phyloP scores from a whole-genome alignment of 306 rosid species.

The Pachyrhizus erosus region DNA sequence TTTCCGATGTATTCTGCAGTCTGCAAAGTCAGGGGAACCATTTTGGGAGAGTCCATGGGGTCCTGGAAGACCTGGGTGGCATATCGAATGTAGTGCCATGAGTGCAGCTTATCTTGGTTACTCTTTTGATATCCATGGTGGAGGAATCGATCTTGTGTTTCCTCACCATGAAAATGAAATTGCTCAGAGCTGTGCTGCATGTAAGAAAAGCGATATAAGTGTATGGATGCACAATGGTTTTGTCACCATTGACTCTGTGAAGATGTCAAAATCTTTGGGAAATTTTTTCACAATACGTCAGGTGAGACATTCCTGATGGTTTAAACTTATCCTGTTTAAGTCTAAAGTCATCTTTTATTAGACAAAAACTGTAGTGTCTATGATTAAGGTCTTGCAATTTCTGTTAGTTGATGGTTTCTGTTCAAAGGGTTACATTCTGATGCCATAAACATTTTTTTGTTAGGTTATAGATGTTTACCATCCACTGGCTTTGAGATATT shows the following conservation, averaged over 20 bases:
- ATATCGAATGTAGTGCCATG: constrained; percentile 99
- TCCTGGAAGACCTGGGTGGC: constrained; percentile 99
- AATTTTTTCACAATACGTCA: constrained; percentile 96
- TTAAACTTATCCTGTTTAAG: constrained; percentile 27
- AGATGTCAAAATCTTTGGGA: constrained; percentile 97
- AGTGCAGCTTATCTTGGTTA: constrained; percentile 85
- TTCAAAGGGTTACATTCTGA: constrained; percentile 24
- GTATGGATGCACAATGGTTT: constrained; percentile 97
- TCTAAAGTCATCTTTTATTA: not conserved
- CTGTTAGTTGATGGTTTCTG: constrained; percentile 9
- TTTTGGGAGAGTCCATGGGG: constrained; percentile 99
- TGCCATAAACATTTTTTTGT: constrained; percentile 36
- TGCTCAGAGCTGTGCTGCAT: constrained; percentile 99
- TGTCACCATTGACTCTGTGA: constrained; percentile 88
- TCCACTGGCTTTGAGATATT: constrained; percentile 92
- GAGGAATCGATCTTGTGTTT: constrained; percentile 96
- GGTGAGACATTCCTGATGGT: constrained; percentile 52
- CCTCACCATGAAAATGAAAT: constrained; percentile 99
- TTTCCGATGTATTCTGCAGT: constrained; percentile 56
- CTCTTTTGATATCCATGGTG: constrained; percentile 96
- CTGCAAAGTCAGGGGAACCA: constrained; percentile 95
- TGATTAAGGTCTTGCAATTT: not conserved
- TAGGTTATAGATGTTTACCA: constrained; percentile 91
- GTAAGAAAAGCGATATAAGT: constrained; percentile 77
- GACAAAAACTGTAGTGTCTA: not conserved